A percentile compares a stretch with the other conserved stretches of the same genome.
Evolutionary conservation across 805 yeast genomes (phyloP).

Genomic region (Saccharomycopsis amapae): DNA sequence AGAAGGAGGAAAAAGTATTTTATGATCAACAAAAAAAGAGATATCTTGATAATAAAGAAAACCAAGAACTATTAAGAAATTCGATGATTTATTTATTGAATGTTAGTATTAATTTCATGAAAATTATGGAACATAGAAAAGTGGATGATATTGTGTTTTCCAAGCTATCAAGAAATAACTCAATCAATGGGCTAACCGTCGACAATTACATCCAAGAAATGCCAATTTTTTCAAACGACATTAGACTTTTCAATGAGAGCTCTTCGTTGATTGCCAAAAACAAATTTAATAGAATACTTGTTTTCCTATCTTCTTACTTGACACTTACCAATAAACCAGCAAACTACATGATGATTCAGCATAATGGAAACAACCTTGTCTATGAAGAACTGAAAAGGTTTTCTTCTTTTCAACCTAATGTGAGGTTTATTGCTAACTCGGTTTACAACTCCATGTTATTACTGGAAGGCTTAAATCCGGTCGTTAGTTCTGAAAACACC

Average conservation of each 20-base stretch:
- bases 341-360: conserved; percentile 3
- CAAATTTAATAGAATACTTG: conserved; percentile 2
- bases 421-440: conserved; percentile 11
- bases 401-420: conserved; percentile 5
- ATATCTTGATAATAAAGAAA: too few species aligned
- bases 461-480: conserved; percentile 17
- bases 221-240: conserved; percentile 14
- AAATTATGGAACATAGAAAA: conserved; percentile 10
- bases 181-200: conserved; percentile 8
- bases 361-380: conserved; percentile 6
- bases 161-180: conserved; percentile 14
- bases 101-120: conserved; percentile 20
- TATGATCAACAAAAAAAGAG: too few species aligned
- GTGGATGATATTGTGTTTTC: conserved; percentile 15
- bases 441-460: conserved; percentile 23
- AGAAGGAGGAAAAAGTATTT: conserved; percentile 12
- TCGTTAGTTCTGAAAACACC: too few species aligned
- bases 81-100: conserved; percentile 28
- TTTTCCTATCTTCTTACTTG: conserved; percentile 8
- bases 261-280: conserved; percentile 2
- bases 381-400: not conserved
- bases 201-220: conserved; percentile 12
- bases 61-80: conserved; percentile 24
- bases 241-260: conserved; percentile 1
- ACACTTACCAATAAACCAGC: conserved; percentile 4